Percentiles rank a stretch among this genome's conserved stretches.
Conservation (phyloP, 176 grass and related monocot genomes). For the Puya raimondii region DNA sequence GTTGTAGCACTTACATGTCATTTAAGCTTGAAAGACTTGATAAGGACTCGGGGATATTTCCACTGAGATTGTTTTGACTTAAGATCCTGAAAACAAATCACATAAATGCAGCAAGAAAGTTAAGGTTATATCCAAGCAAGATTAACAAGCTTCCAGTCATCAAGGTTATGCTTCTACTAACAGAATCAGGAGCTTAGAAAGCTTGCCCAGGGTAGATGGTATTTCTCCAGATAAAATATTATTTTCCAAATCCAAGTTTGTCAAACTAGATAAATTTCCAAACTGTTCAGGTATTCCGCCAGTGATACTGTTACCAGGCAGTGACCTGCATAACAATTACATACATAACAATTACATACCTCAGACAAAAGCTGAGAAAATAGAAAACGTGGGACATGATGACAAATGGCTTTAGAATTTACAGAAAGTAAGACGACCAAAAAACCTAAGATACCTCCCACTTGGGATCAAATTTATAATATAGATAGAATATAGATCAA, state of each 20-base stretch:
- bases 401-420: no score
- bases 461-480: no score
- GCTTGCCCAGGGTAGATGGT: slow-evolving; percentile 70
- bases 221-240: slow-evolving; percentile 67
- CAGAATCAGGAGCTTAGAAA: slow-evolving; percentile 61
- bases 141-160: slow-evolving; percentile 2
- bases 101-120: not conserved
- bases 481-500: no score
- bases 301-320: slow-evolving; percentile 65
- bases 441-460: no score
- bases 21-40: slow-evolving; percentile 58
- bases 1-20: slow-evolving; percentile 60
- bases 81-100: slow-evolving; percentile 57
- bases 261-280: slow-evolving; percentile 76
- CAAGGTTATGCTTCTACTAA: slow-evolving; percentile 31
- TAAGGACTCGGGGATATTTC: slow-evolving; percentile 58
- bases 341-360: slow-evolving; percentile 13
- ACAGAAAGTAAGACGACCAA: not conserved
- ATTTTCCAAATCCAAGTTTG: slow-evolving; percentile 57
- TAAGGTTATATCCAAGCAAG: slow-evolving; percentile 8
- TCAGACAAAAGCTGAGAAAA: slow-evolving; percentile 12
- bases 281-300: slow-evolving; percentile 63
- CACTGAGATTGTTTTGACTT: slow-evolving; percentile 72
- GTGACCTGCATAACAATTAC: slow-evolving; percentile 38
- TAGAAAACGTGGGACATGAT: not conserved